Percentiles rank a stretch among this genome's conserved stretches.
Conservation (phyloP, 139 green algal genomes). For the Chlorella vulgaris region DNA sequence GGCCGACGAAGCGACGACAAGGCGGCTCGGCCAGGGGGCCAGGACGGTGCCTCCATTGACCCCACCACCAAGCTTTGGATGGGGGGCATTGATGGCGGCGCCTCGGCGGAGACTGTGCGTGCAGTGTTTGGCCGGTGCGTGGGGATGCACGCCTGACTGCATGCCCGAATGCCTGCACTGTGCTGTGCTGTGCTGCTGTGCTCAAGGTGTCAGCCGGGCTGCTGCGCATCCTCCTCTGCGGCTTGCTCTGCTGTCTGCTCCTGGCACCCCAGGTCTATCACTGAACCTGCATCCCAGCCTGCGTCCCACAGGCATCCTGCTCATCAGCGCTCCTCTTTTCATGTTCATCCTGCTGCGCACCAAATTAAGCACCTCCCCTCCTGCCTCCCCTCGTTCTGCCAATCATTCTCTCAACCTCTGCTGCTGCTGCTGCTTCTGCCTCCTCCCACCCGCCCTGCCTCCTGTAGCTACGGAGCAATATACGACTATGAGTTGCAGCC, state of each 20-base stretch:
- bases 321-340: no score
- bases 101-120: background rate
- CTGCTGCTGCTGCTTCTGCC: no score
- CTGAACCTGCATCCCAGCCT: no score
- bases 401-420: no score
- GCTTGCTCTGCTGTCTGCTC: no score
- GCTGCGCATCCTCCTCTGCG: no score
- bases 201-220: no score
- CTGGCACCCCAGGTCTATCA: no score
- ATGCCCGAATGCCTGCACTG: background rate
- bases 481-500: constrained; percentile 34
- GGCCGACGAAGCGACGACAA: constrained; percentile 22
- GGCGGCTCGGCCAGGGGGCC: constrained; percentile 6
- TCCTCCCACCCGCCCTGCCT: background rate
- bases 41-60: constrained; percentile 1
- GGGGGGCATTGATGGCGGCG: constrained; percentile 28
- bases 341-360: no score
- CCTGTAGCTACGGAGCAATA: constrained; percentile 26
- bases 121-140: constrained; percentile 19
- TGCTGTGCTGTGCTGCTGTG: background rate
- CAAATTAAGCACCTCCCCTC: no score
- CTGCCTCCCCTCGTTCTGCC: no score
- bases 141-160: background rate
- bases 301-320: no score
- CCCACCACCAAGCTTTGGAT: constrained; percentile 44